A percentile compares a stretch with the other conserved stretches of the same genome.
These are phyloP conservation scores for Stylosanthes scabra DNA, from an alignment of 331 rosid species.

Conservation along the genomic window DNA sequence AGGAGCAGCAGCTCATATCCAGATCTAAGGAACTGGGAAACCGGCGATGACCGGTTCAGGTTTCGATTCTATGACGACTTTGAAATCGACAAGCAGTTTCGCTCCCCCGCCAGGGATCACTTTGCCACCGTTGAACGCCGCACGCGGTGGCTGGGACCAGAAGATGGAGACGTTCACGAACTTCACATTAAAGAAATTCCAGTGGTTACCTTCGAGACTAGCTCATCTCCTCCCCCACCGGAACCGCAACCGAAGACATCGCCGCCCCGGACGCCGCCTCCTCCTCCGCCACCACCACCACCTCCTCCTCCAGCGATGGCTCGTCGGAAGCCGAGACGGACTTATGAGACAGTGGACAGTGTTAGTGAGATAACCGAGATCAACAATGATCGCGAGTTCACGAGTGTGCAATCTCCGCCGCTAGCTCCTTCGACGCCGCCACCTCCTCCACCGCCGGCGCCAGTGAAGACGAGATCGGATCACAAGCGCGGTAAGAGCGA, in stretches of 20 bases:
- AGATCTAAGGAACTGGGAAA: slow-evolving; percentile 76
- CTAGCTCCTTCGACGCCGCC: slow-evolving; percentile 51
- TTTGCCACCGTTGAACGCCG: slow-evolving; percentile 11
- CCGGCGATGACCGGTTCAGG: slow-evolving; percentile 47
- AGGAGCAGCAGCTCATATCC: slow-evolving; percentile 88
- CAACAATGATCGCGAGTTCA: slow-evolving; percentile 17
- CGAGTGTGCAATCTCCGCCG: slow-evolving; percentile 40
- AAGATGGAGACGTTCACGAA: slow-evolving; percentile 22
- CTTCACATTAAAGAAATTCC: slow-evolving; percentile 64
- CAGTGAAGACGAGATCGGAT: slow-evolving; percentile 54
- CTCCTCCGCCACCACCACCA: slow-evolving; percentile 46
- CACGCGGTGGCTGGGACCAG: slow-evolving; percentile 21
- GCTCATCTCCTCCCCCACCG: slow-evolving; percentile 16
- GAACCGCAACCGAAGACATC: slow-evolving; percentile 30
- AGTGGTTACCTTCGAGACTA: slow-evolving; percentile 56
- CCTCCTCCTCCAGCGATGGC: slow-evolving; percentile 47
- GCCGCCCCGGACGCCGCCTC: slow-evolving; percentile 44
- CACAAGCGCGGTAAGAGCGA: slow-evolving; percentile 49
- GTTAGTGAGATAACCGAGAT: slow-evolving; percentile 34
- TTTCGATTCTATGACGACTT: slow-evolving; percentile 79
- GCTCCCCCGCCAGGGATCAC: slow-evolving; percentile 37
- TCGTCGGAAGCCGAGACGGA: slow-evolving; percentile 38
- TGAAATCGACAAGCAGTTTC: slow-evolving; percentile 58
- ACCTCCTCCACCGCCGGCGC: slow-evolving; percentile 51
- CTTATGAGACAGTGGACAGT: slow-evolving; percentile 35